Evolutionary conservation across 495 filamentous ascomycete genomes (phyloP), one percentile per base, ranked within the genome.

Genomic region (Geoglossum glabrum): DNA sequence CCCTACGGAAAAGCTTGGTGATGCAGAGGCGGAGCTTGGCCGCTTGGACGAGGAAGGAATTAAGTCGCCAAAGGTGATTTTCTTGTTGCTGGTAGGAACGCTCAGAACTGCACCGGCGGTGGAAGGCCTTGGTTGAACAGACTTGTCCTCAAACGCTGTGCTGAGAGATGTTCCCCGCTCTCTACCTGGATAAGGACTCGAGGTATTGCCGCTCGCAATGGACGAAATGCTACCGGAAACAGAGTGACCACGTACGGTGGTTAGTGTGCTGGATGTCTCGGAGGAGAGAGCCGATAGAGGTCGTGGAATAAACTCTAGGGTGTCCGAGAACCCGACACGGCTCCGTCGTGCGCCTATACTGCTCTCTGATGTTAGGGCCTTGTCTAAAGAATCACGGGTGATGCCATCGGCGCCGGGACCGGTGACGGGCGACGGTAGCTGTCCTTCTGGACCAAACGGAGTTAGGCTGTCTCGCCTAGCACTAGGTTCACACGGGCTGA

Each of bases 201-300:
- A 56, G 13, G 27, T 25, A 25, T n/a, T 52, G 21, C 69, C 57
- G 28, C 79, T 80, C 10, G 79, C 68, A 46, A 85, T 67, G 1
- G 83, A 83, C 0, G 79, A 81, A 7, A 83, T 76, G 59, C 78
- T 83, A 27, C 76, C 78, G 10, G 78, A 77, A 27, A 82, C 72
- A 17, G 78, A 82, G 62, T 87, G 79, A 11, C 73, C 79, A 31
- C 80, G 74, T 21, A 81, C 69, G 3, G 77, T 82, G 27, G 72
- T 70, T 45, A 78, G 66, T 25, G 77, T 87, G 61, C 79, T 86
- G 47, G 83, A 80, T 0, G 83, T 82, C 59, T 88, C 84, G 8
- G 79, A 82, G 1, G 85, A 90, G 8, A 86, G 76, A 8, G 84
- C 73, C 10, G 86, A 88, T 8, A 85, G 66, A 0, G 84, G 85